Conservation (phyloP, 2,329 filamentous ascomycete species). For the Xylaria sp. region DNA sequence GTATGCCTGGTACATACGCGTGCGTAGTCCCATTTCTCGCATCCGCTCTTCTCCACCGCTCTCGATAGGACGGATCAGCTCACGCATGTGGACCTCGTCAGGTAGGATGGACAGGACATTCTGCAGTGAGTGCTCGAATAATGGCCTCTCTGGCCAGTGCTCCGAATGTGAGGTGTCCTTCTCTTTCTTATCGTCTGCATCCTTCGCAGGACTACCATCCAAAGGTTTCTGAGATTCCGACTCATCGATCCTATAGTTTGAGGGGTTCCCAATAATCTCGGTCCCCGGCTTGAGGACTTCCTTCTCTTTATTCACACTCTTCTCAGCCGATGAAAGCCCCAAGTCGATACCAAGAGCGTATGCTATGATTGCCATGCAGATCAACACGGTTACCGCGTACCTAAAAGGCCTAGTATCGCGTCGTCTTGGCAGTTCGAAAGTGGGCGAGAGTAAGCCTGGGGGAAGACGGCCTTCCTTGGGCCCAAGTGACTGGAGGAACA, state of each 20-base stretch:
- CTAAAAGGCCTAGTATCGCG: neutral
- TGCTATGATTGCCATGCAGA: neutral
- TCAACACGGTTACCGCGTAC: neutral
- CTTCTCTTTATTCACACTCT: neutral
- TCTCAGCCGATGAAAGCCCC: neutral
- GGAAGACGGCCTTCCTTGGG: conserved; percentile 25
- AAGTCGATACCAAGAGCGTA: neutral
- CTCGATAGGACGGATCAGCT: conserved; percentile 42
- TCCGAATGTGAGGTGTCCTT: neutral
- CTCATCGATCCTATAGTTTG: neutral
- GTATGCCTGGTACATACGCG: conserved; percentile 43
- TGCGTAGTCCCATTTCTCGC: conserved; percentile 43
- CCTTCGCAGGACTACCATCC: neutral
- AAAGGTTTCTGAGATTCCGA: neutral
- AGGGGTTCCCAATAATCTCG: neutral
- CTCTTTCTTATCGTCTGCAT: neutral
- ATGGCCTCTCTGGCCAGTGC: conserved; percentile 3
- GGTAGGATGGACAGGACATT: conserved; percentile 35
- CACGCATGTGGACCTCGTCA: conserved; percentile 39
- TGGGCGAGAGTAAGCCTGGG: conserved; percentile 14
- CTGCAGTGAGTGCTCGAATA: conserved; percentile 28
- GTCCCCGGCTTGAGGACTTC: neutral
- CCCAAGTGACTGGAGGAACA: conserved; percentile 10
- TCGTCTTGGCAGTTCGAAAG: conserved; percentile 9
- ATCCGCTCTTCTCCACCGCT: conserved; percentile 43